Evolutionary conservation across 2,329 filamentous ascomycete species (phyloP).

Genomic region (Colletotrichum spaethianum): DNA sequence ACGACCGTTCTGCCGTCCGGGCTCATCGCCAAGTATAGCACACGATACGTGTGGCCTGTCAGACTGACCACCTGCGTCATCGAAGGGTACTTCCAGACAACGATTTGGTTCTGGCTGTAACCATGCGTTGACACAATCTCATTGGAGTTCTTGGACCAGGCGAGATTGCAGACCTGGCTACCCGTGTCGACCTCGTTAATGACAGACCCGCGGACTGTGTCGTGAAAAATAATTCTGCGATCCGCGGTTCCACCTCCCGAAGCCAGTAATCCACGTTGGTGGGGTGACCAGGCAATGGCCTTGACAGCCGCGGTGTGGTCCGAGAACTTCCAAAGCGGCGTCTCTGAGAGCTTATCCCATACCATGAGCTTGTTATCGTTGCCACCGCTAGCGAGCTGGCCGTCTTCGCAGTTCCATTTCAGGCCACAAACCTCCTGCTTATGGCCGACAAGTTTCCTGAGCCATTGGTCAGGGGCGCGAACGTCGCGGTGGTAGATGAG

Average conservation of each 20-base stretch:
- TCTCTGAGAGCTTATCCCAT: constrained; percentile 96
- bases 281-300: constrained; percentile 97
- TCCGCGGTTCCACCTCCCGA: constrained; percentile 97
- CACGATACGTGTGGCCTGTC: constrained; percentile 96
- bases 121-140: constrained; percentile 98
- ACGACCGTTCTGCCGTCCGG: constrained; percentile 95
- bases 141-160: constrained; percentile 97
- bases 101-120: constrained; percentile 98
- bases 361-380: constrained; percentile 99
- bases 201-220: constrained; percentile 85
- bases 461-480: constrained; percentile 89
- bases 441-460: constrained; percentile 89
- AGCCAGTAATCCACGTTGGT: constrained; percentile 93
- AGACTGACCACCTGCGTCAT: constrained; percentile 98
- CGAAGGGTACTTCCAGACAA: constrained; percentile 98
- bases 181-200: constrained; percentile 95
- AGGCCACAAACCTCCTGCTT: constrained; percentile 98
- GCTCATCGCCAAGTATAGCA: constrained; percentile 97
- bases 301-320: constrained; percentile 98
- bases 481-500: constrained; percentile 97
- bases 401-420: constrained; percentile 97
- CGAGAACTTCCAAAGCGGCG: constrained; percentile 92
- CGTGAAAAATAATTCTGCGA: constrained; percentile 97
- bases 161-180: constrained; percentile 98
- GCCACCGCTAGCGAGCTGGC: constrained; percentile 93